These are phyloP conservation scores for Halenospora varia DNA, from an alignment of 495 filamentous ascomycete genomes.

Conservation along the genomic window DNA sequence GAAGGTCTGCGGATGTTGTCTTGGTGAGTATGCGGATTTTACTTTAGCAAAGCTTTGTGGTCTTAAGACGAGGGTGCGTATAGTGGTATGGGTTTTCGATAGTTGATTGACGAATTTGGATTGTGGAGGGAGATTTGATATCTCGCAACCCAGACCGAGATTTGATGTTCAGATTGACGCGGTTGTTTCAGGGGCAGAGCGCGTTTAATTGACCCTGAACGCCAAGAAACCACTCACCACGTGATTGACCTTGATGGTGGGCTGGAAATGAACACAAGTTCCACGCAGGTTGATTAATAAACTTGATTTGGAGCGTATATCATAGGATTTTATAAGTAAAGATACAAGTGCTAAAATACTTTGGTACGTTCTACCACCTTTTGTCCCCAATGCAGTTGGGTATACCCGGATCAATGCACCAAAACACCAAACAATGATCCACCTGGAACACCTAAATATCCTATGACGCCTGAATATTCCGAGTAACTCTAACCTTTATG, in stretches of 20 bases:
- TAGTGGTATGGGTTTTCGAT: not conserved
- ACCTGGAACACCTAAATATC: not conserved
- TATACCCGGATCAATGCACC: not conserved
- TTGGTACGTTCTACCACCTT: not conserved
- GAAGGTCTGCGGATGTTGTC: not conserved
- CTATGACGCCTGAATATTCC: not conserved
- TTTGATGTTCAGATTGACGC: not conserved
- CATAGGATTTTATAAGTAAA: too few species aligned
- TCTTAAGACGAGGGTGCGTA: not conserved
- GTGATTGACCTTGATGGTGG: too few species aligned
- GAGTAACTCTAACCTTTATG: slow-evolving; percentile 33
- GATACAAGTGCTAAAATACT: not conserved
- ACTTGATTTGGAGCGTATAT: too few species aligned
- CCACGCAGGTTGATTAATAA: too few species aligned
- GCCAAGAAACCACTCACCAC: not conserved
- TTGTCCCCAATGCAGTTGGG: not conserved
- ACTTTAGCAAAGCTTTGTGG: too few species aligned
- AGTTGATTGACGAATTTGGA: not conserved
- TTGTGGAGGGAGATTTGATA: not conserved
- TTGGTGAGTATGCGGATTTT: too few species aligned
- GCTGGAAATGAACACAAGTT: too few species aligned
- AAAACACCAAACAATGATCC: not conserved
- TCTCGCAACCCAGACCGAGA: not conserved
- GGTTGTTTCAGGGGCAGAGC: not conserved
- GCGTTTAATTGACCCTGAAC: not conserved